A percentile compares a stretch with the other conserved stretches of the same genome.
Conservation (phyloP, 129 eudicot species). For the Lonicera japonica region DNA sequence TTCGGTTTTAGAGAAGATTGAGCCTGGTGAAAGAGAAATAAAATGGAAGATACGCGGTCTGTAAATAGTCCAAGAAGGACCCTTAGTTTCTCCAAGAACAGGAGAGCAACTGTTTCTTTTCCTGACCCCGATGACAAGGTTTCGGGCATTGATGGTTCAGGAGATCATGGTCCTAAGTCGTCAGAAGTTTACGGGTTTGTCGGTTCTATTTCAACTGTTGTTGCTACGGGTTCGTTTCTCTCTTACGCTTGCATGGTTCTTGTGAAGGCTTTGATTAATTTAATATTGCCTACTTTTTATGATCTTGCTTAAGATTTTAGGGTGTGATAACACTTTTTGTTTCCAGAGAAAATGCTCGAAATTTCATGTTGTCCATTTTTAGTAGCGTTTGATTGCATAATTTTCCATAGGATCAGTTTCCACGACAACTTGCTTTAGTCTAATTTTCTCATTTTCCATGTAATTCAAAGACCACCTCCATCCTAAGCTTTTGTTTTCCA, state of each 20-base stretch:
- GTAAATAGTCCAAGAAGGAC: conserved; percentile 83
- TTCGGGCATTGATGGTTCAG: conserved; percentile 55
- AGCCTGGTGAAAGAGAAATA: conserved; percentile 14
- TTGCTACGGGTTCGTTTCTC: conserved; percentile 54
- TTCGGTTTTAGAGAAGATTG: too few species aligned
- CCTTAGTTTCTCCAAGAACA: conserved; percentile 61
- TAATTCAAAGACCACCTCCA: too few species aligned
- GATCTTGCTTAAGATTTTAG: too few species aligned
- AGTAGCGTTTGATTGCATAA: neutral
- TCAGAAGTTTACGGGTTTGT: conserved; percentile 96
- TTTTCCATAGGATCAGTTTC: too few species aligned
- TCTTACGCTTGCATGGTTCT: neutral
- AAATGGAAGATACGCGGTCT: conserved; percentile 49
- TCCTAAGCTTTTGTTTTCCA: too few species aligned
- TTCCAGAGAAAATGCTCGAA: neutral
- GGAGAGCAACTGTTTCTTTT: conserved; percentile 47
- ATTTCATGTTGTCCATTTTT: too few species aligned
- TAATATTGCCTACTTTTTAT: neutral
- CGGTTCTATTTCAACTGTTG: conserved; percentile 83
- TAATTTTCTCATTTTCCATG: too few species aligned
- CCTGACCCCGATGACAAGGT: conserved; percentile 49
- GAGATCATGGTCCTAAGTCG: conserved; percentile 79
- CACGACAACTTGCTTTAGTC: neutral
- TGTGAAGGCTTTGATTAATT: neutral
- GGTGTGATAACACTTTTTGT: too few species aligned